Evolutionary conservation across 495 filamentous ascomycete genomes (phyloP).

Genomic region (Annulohypoxylon bovei): DNA sequence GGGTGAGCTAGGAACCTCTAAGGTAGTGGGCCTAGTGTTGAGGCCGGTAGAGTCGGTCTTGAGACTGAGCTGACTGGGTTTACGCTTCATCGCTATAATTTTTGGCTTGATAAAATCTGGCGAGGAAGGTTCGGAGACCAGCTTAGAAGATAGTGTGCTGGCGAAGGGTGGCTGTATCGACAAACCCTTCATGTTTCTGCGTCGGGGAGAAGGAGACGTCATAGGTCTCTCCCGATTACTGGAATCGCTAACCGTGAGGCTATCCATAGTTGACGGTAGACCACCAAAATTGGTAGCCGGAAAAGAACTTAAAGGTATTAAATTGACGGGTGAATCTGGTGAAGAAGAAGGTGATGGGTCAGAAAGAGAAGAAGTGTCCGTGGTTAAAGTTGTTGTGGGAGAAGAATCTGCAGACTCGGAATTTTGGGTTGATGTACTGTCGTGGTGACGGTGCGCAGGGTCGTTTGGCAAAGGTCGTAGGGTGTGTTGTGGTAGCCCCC

Average conservation of each 20-base stretch:
- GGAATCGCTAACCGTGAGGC: constrained; percentile 52
- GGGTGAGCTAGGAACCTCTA: constrained; percentile 58
- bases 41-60: constrained; percentile 66
- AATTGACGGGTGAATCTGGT: constrained; percentile 81
- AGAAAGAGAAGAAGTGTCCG: constrained; percentile 86
- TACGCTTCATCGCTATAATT: constrained; percentile 73
- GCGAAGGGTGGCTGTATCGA: constrained; percentile 82
- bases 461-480: constrained; percentile 53
- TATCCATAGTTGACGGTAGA: constrained; percentile 55
- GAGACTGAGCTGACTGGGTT: constrained; percentile 79
- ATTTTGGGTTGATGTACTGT: constrained; percentile 79
- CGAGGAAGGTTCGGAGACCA: constrained; percentile 79
- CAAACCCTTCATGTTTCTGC: constrained; percentile 93
- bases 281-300: constrained; percentile 57
- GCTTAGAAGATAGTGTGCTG: constrained; percentile 51
- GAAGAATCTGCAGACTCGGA: constrained; percentile 93
- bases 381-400: constrained; percentile 91
- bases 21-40: constrained; percentile 48
- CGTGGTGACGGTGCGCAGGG: constrained; percentile 64
- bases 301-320: constrained; percentile 67
- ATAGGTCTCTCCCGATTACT: constrained; percentile 58
- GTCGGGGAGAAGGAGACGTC: constrained; percentile 77
- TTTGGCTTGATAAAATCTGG: constrained; percentile 81
- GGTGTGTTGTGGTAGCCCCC: constrained; percentile 40
- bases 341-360: constrained; percentile 92